Evolutionary conservation across 2,329 filamentous ascomycete species (phyloP), one percentile per base, ranked within the genome.

Genomic region (Coniochaeta sp.): DNA sequence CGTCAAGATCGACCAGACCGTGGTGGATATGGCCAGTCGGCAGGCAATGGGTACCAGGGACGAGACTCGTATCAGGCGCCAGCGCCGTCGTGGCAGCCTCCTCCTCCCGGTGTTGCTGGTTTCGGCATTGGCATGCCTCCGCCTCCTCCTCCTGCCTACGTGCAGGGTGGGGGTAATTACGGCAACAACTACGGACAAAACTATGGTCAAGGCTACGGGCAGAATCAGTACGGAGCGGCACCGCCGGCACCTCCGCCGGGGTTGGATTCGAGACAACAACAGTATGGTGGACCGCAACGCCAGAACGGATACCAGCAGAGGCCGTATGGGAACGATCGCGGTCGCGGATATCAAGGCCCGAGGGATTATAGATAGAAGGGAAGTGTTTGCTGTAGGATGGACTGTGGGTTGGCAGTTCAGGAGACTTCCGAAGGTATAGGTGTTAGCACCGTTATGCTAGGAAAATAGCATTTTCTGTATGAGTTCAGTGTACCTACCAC

Each of bases 121-220:
- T 77, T 76, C 56, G 71, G 69, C 3, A 60, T 64, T 22, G 71
- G 71, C 14, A 59, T 67, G 14, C 73, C 71, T 12, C 76, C 75
- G 20, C 73, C 74, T n/a, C 72, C 73, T 3, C 64, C 60, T 1
- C 50, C 66, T 7, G 65, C 63, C n/a, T 57, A 64, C 32, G 51
- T 50, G 12, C 55, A 57, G n/a, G 56, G 57, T 9, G 53, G 52
- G 16, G 54, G 53, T 33, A 48, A 55, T n/a, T 50, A 56, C 35
- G 45, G 42, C 31, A 31, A 47, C 31, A 22, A 16, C 16, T 30
- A 47, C 31, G 52, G 52, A 16, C 52, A 47, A 18, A 20, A 45
- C 24, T 22, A 51, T 13, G 26, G 20, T 14, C 33, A 50, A 49
- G 35, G 48, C 28, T 42, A 32, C n/a, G 16, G 48, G 24, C 10